Evolutionary conservation across 192 early-diverging fungal genomes (phyloP).

Genomic region (Oehlia diaphana): DNA sequence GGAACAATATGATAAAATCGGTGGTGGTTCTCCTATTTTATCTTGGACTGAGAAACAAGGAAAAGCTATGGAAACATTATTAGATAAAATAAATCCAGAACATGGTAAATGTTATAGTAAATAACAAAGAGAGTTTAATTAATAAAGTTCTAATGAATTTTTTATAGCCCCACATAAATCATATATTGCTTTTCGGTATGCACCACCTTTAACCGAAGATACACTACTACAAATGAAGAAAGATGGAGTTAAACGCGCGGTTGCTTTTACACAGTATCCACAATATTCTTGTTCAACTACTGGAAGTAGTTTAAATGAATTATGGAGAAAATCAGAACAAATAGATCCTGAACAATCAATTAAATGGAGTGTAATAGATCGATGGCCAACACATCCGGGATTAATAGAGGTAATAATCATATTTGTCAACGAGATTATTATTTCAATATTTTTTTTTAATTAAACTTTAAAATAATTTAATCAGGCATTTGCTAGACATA

Average conservation of each 20-base stretch:
- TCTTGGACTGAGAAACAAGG: constrained; percentile 91
- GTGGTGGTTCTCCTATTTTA: constrained; percentile 92
- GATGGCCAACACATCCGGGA: constrained; percentile 87
- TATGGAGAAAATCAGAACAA: constrained; percentile 63
- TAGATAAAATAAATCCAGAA: constrained; percentile 74
- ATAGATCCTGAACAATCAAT: constrained; percentile 66
- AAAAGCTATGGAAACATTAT: constrained; percentile 65
- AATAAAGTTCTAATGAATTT: not conserved
- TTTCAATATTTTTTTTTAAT: not conserved
- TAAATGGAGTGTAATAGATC: constrained; percentile 94
- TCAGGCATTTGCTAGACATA: constrained; percentile 73
- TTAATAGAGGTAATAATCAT: constrained; percentile 62
- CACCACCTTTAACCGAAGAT: constrained; percentile 70
- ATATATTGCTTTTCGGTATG: constrained; percentile 95
- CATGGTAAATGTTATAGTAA: constrained; percentile 51
- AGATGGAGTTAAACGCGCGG: constrained; percentile 80
- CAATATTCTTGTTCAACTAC: constrained; percentile 98
- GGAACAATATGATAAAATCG: constrained; percentile 90
- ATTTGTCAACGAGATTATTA: not conserved
- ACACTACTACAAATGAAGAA: constrained; percentile 76
- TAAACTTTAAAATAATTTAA: not conserved
- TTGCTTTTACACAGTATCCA: constrained; percentile 94
- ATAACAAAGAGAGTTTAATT: no score
- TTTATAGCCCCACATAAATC: constrained; percentile 78
- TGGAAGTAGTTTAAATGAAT: constrained; percentile 88